Evolutionary conservation across 164 flowering plant genomes (phyloP), one percentile per base, ranked within the genome.

Genomic region (Aristolochia californica): DNA sequence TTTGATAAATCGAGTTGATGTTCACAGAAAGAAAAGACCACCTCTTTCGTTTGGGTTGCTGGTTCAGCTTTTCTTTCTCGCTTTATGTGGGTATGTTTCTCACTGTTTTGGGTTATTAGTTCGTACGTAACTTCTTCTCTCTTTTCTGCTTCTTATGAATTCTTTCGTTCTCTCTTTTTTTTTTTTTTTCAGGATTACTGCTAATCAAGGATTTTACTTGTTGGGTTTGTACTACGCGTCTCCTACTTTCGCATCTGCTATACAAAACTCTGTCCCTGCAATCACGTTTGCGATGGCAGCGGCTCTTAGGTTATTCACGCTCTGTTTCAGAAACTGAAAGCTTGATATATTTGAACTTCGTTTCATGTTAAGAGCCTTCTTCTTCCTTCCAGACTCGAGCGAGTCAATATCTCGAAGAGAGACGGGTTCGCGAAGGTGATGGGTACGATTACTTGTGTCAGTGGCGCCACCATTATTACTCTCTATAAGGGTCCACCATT

Each of bases 241-340:
- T 55, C 91, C 88, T 61, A 87, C 91, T 44, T 83, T 87, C 68
- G 95, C 85, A 60, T 83, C 88, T 26, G 91, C 91, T 57, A 83
- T 87, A 75, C 95, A 87, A 68, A 83, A 87, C 64, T 81, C 85
- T 50, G 85, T 84, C 62, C 91, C 88, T 60, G 91, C 91, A 18
- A 78, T 87, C 61, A 87, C 91, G 18, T 84, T 87, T 66, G 58
- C 71, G 26, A 77, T 87, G 88, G 95, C 95, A 53, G 70, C 80
- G 26, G 77, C 74, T 53, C 48, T 83, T 25, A 69, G 90, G 95
- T 83, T 65, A 55, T 16, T 14, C 15, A 27, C 13, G 27, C 13
- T 38, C 26, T 21, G 21, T 43, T 16, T 20, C 22, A 23, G 23
- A 15, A n/a, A n/a, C 17, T 50, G 2, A 50, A 18, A 51, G 16